Conservation (phyloP, 305 asterid genomes). For the Euphrasia arctica region DNA sequence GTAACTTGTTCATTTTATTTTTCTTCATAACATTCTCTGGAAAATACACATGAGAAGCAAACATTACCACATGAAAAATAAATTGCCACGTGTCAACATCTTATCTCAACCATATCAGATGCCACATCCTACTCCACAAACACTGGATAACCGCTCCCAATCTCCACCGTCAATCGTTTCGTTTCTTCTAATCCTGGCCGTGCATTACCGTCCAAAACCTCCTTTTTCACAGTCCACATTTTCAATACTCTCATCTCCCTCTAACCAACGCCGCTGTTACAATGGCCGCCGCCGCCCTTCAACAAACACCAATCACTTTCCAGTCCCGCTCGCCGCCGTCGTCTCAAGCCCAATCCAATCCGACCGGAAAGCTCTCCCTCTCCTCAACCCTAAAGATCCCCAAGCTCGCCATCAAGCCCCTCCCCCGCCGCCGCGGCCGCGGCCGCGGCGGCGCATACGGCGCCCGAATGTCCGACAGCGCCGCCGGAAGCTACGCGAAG, state of each 20-base stretch:
- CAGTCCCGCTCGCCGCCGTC: conserved; percentile 41
- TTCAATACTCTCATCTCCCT: conserved; percentile 20
- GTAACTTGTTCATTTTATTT: conserved; percentile 2
- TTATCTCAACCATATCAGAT: conserved; percentile 11
- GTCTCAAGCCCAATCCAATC: conserved; percentile 30
- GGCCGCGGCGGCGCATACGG: conserved; percentile 44
- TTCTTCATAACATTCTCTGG: too few species aligned
- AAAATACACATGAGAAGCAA: too few species aligned
- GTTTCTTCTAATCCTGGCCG: conserved; percentile 31
- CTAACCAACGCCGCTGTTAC: neutral
- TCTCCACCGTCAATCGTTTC: conserved; percentile 35
- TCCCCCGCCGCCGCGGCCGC: conserved; percentile 30
- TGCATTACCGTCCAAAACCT: conserved; percentile 31
- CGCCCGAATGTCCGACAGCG: conserved; percentile 54
- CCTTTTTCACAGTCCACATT: conserved; percentile 13
- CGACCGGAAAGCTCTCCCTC: conserved; percentile 38
- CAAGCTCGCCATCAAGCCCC: conserved; percentile 48
- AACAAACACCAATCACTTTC: conserved; percentile 51
- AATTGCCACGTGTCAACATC: conserved; percentile 7
- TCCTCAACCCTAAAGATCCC: conserved; percentile 47
- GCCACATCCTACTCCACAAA: conserved; percentile 29
- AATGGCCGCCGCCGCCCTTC: conserved; percentile 55
- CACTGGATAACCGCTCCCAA: conserved; percentile 32
- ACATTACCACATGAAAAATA: too few species aligned
- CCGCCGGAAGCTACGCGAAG: conserved; percentile 72